Conservation (phyloP, 2,329 filamentous ascomycete genomes). For the Paecilomyces niveus region DNA sequence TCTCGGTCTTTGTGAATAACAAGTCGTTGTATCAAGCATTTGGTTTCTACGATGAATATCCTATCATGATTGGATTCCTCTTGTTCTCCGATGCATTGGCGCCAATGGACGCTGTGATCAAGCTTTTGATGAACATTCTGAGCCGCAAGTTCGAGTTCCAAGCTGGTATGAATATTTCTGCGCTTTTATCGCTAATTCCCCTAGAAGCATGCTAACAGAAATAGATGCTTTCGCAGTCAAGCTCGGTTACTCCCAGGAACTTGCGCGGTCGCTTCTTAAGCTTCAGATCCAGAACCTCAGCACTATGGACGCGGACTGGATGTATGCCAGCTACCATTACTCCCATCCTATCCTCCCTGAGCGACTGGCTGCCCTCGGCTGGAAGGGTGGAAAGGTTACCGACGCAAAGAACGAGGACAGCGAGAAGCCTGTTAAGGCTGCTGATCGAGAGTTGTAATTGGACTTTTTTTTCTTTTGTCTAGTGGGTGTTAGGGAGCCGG, state of each 20-base stretch:
- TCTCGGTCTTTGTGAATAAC: constrained; percentile 97
- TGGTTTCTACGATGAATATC: constrained; percentile 73
- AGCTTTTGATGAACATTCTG: constrained; percentile 91
- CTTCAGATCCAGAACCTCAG: constrained; percentile 97
- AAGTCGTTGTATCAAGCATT: constrained; percentile 82
- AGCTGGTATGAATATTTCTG: constrained; percentile 53
- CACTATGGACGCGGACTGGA: constrained; percentile 97
- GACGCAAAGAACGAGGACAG: constrained; percentile 46
- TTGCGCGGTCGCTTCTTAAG: constrained; percentile 86
- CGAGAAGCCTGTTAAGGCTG: constrained; percentile 59
- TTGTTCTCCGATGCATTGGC: constrained; percentile 95
- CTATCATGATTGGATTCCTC: constrained; percentile 95
- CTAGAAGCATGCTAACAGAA: constrained; percentile 14
- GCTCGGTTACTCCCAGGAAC: constrained; percentile 75
- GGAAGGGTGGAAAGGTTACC: constrained; percentile 56
- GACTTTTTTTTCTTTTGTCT: constrained; percentile 2
- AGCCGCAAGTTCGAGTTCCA: constrained; percentile 94
- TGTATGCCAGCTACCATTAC: constrained; percentile 98
- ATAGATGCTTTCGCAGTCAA: constrained; percentile 73
- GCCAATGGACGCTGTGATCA: constrained; percentile 89
- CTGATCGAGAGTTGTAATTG: constrained; percentile 65
- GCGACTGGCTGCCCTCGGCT: constrained; percentile 82
- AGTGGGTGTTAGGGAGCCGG: background rate
- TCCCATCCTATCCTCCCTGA: constrained; percentile 95
- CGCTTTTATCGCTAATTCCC: background rate